These are phyloP conservation scores for Cryomyces minteri DNA, from an alignment of 495 filamentous ascomycete genomes.

Conservation along the genomic window DNA sequence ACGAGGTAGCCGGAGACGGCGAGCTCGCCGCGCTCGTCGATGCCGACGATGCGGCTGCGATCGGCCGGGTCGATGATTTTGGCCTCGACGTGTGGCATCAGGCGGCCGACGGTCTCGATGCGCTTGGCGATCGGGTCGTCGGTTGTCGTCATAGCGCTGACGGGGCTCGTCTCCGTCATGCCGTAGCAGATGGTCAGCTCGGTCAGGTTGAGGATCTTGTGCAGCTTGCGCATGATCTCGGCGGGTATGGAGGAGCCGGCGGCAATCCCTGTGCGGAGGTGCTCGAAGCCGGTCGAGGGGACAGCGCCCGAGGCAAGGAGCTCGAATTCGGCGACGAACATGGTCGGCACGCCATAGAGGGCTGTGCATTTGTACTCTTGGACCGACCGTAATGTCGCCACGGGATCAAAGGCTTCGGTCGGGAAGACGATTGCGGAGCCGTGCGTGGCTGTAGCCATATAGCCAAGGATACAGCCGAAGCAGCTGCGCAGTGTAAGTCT, in stretches of 20 bases:
- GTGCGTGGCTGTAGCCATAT: slow-evolving; percentile 86
- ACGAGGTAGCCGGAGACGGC: slow-evolving; percentile 72
- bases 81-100: slow-evolving; percentile 69
- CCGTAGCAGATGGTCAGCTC: slow-evolving; percentile 94
- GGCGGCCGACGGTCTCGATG: slow-evolving; percentile 53
- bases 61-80: slow-evolving; percentile 59
- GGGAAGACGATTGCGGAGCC: slow-evolving; percentile 72
- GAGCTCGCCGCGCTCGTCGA: slow-evolving; percentile 58
- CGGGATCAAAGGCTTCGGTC: slow-evolving; percentile 69
- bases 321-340: slow-evolving; percentile 82
- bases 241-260: slow-evolving; percentile 71
- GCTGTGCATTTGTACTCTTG: slow-evolving; percentile 65
- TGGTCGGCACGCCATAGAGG: slow-evolving; percentile 85
- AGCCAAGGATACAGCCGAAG: slow-evolving; percentile 80
- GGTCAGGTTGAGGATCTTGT: slow-evolving; percentile 54
- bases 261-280: slow-evolving; percentile 78
- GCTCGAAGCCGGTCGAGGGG: slow-evolving; percentile 38
- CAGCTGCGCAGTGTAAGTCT: slow-evolving; percentile 25
- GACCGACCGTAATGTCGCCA: slow-evolving; percentile 48
- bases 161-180: slow-evolving; percentile 96
- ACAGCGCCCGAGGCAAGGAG: slow-evolving; percentile 39
- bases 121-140: slow-evolving; percentile 65
- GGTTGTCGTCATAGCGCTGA: slow-evolving; percentile 76
- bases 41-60: slow-evolving; percentile 34
- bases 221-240: slow-evolving; percentile 67